Conservation (phyloP, 805 yeast genomes). For the Metschnikowia cerradonensis region DNA sequence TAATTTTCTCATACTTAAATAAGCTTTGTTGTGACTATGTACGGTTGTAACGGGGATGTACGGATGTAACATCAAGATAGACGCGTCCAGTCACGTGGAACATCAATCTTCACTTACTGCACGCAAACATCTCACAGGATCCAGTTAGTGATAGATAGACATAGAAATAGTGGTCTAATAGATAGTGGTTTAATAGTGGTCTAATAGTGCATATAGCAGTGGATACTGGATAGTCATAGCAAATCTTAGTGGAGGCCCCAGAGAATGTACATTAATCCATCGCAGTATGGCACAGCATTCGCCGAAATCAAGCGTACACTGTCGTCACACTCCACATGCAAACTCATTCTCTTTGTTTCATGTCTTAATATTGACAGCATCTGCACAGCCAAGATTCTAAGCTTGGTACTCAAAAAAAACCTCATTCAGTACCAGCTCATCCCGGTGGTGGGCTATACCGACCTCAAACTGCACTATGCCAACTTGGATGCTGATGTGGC, state of each 20-base stretch:
- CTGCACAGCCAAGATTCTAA: slow-evolving; percentile 78
- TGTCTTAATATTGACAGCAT: slow-evolving; percentile 89
- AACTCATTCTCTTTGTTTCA: slow-evolving; percentile 80
- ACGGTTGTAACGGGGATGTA: not conserved
- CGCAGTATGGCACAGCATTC: slow-evolving; percentile 64
- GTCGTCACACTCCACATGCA: slow-evolving; percentile 88
- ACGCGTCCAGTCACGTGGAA: slow-evolving; percentile 4
- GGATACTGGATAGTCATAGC: too few relatives aligned
- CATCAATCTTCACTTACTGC: slow-evolving; percentile 3
- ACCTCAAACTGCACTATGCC: slow-evolving; percentile 58
- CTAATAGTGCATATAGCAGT: too few relatives aligned
- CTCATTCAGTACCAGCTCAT: slow-evolving; percentile 82
- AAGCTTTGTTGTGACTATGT: too few relatives aligned
- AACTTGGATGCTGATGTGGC: slow-evolving; percentile 70
- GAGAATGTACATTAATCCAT: slow-evolving; percentile 70
- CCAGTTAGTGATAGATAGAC: too few relatives aligned
- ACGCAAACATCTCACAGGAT: too few relatives aligned
- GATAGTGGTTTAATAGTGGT: too few relatives aligned
- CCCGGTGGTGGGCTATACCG: slow-evolving; percentile 90
- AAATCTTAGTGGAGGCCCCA: not conserved
- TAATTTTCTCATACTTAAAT: too few relatives aligned
- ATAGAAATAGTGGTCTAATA: too few relatives aligned
- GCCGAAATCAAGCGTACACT: slow-evolving; percentile 66
- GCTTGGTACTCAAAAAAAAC: slow-evolving; percentile 69
- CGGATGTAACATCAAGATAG: not conserved